Evolutionary conservation across 768 basidiomycete genomes (phyloP).

Genomic region (Boletales sp.): DNA sequence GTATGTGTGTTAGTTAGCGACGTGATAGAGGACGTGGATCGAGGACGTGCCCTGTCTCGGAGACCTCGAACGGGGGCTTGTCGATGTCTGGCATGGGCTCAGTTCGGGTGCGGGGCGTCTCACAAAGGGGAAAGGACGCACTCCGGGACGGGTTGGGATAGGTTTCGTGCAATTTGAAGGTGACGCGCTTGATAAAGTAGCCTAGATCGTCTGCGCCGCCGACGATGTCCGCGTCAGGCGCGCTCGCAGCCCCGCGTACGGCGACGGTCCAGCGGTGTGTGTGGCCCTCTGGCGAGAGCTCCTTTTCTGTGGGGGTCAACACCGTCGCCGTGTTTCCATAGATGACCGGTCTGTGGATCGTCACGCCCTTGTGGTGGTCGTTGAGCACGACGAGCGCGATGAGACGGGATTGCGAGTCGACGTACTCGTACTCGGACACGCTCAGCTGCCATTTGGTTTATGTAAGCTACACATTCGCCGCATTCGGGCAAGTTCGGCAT

Average conservation of each 20-base stretch:
- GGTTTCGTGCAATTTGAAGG: conserved; percentile 97
- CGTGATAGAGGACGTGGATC: background rate
- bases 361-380: conserved; percentile 59
- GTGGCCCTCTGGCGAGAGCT: conserved; percentile 60
- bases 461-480: background rate
- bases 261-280: conserved; percentile 98
- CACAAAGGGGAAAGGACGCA: conserved; percentile 36
- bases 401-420: conserved; percentile 10
- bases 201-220: conserved; percentile 88
- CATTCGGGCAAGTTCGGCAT: conserved; percentile 37
- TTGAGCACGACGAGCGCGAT: background rate
- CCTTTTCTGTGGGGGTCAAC: conserved; percentile 69
- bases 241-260: conserved; percentile 81
- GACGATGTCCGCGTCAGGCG: conserved; percentile 68
- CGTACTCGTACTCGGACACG: conserved; percentile 79
- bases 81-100: conserved; percentile 64
- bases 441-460: conserved; percentile 44
- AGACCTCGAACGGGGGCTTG: conserved; percentile 90
- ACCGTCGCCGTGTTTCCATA: conserved; percentile 92
- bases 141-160: conserved; percentile 89
- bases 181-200: conserved; percentile 93
- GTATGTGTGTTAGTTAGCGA: conserved; percentile 32
- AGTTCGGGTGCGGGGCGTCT: background rate
- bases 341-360: conserved; percentile 85
- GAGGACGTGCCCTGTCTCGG: conserved; percentile 80